phyloP scores from a whole-genome alignment of 2,329 filamentous ascomycete species.

The Decorospora gaudefroyi region DNA sequence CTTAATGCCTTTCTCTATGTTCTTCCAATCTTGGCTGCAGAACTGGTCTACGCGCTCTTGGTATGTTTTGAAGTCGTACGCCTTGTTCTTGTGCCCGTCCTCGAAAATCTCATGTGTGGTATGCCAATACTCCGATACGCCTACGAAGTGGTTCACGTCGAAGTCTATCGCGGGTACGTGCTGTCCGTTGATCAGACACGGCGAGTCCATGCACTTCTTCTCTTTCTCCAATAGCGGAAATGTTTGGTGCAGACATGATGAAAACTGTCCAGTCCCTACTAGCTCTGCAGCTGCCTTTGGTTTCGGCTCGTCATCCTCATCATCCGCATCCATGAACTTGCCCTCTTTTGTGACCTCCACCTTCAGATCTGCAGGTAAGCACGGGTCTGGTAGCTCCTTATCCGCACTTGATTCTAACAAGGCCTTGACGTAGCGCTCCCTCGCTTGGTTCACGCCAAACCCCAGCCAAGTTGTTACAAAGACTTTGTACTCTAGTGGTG shows the following conservation, averaged over 20 bases:
- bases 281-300: conserved; percentile 56
- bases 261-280: conserved; percentile 83
- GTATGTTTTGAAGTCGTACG: conserved; percentile 89
- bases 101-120: conserved; percentile 94
- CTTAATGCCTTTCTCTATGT: conserved; percentile 69
- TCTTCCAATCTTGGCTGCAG: conserved; percentile 80
- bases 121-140: conserved; percentile 98
- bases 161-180: conserved; percentile 97
- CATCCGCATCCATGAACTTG: conserved; percentile 55
- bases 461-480: conserved; percentile 97
- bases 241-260: conserved; percentile 79
- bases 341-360: conserved; percentile 77
- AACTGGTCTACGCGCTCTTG: conserved; percentile 83
- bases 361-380: conserved; percentile 76
- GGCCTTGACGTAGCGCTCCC: conserved; percentile 78
- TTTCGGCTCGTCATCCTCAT: conserved; percentile 36
- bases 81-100: conserved; percentile 72
- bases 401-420: conserved; percentile 69
- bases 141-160: conserved; percentile 94
- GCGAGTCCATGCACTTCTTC: conserved; percentile 76
- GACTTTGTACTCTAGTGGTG: conserved; percentile 77
- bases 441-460: conserved; percentile 94
- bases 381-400: conserved; percentile 83
- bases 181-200: conserved; percentile 87
- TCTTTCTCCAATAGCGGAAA: conserved; percentile 90